Base-by-base conservation (phyloP, 495 filamentous ascomycete species). In the Lasiosphaeria miniovina region DNA sequence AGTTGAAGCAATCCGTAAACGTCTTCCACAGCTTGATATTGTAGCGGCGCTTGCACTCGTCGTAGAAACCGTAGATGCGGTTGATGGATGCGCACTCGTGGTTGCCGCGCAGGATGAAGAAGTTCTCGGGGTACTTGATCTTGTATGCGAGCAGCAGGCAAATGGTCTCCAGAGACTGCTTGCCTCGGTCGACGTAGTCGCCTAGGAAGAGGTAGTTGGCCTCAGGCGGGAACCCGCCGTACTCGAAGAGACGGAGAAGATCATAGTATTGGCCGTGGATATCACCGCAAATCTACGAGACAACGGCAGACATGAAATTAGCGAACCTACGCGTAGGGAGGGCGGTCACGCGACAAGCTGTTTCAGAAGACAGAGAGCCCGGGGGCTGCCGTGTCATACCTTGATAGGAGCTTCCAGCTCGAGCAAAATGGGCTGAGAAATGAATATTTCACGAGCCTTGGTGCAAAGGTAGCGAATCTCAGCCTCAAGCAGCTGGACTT, bases 21-120 rank as follows among this genome's bases (percentile, higher is more conserved):
- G 94, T 98, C 83, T 98, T 98, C 94, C 94, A 98, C 63, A 98
- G 86, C 85, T 98, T 98, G 81, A 98, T 98, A 81, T 98, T 98
- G 78, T 98, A 98, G 61, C 94, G 83, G 63, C 94, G 87, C 82
- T 98, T 98, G 85, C 94, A 98, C 76, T 98, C 94, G 72, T 98
- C 94, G 80, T 98, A 98, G 81, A 98, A 98, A 48, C 94, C 94
- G 67, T 98, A 98, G 77, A 98, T 98, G 75, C 94, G 95, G 81
- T 98, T 98, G 82, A 98, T 98, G 24, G 94, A 97, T 32, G 94
- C 94, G 78, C 94, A 98, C 74, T 98, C 94, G 80, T 98, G 94
- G 84, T 98, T 98, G 58, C 94, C 94, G 64, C 94, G 90, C 49
- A 98, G 84, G 67, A 98, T 89, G 82, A 98, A 98, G 84, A 98